A percentile compares a stretch with the other conserved stretches of the same genome.
Conservation (phyloP, 2,329 filamentous ascomycete genomes). For the Colletotrichum kahawae region DNA sequence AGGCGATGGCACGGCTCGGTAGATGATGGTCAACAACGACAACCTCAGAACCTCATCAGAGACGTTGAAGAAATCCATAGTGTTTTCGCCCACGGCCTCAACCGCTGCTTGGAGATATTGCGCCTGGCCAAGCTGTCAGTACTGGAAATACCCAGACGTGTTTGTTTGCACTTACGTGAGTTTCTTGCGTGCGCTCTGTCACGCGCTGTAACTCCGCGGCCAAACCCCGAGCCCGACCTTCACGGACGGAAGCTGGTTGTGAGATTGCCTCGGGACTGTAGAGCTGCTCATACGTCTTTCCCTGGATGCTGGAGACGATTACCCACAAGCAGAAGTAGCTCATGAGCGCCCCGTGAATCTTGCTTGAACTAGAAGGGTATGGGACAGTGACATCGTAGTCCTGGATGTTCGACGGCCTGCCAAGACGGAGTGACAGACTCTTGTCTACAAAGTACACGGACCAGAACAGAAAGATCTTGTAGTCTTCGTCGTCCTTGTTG, state of each 20-base stretch:
- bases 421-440: conserved; percentile 58
- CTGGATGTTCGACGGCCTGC: conserved; percentile 56
- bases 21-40: conserved; percentile 45
- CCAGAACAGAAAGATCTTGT: conserved; percentile 59
- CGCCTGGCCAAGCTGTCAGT: conserved; percentile 25
- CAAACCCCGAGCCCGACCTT: conserved; percentile 35
- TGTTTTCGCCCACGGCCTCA: conserved; percentile 28
- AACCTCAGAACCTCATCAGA: conserved; percentile 47
- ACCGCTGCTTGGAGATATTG: conserved; percentile 1
- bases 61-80: conserved; percentile 40
- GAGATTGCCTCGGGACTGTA: conserved; percentile 50
- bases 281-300: conserved; percentile 59
- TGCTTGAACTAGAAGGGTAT: conserved; percentile 34
- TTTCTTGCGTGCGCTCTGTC: conserved; percentile 28
- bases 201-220: conserved; percentile 36
- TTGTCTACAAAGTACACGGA: conserved; percentile 61
- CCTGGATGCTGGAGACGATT: conserved; percentile 56
- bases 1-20: conserved; percentile 42
- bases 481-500: conserved; percentile 28
- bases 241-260: conserved; percentile 36
- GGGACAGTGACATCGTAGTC: conserved; percentile 60
- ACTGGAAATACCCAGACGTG: neutral
- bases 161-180: conserved; percentile 13
- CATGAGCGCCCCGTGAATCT: conserved; percentile 30
- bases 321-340: conserved; percentile 54